Base-by-base conservation (phyloP, 2,329 filamentous ascomycete species). In the Chaetomiaceae sp. region DNA sequence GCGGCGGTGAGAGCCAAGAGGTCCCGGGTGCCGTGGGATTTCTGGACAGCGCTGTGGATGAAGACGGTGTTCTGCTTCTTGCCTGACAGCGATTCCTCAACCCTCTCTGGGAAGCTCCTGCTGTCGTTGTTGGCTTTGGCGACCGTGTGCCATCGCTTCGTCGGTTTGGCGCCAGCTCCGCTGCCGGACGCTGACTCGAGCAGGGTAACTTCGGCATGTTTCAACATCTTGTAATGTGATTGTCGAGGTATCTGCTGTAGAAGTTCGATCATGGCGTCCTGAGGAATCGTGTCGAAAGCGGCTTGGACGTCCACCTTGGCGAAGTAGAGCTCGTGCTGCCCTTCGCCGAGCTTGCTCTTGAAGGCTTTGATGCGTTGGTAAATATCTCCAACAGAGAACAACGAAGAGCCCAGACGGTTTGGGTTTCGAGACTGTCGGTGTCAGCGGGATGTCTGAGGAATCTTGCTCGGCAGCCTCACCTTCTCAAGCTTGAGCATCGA, bases 241-340 rank as follows among this genome's bases (percentile, higher is more conserved):
- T 86, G 73, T 11, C 71, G 73, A 58, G 69, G 81, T 58, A 79
- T 82, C 48, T 65, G 84, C 53, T 58, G 68, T 58, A 95, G 79
- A 23, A 97, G 73, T 21, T 75, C 67, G 30, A 96, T 65, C 16
- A 97, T 74, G 1, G 82, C 81, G 23, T 79, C 71, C 66, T 97
- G 94, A 0, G 94, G 94, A 40, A 99, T 96, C 0, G 88, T 96
- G 68, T 99, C 94, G 66, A 96, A 99, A 62, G 92, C 95, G 2
- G 89, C 84, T 66, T 89, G 82, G 18, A 99, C 91, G 65, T 99
- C 94, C 11, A 95, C 76, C 67, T 99, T 99, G 55, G 85, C 91
- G 69, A 97, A 95, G 69, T 88, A 97, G 1, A 96, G 70, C 4
- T 69, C 74, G 8, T 65, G 62, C 0, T 69, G 62, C 0, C 59